Percentiles rank a stretch among this genome's conserved stretches.
Evolutionary conservation across 1,284 basidiomycete species (phyloP).

Genomic region (Ustilago nuda): DNA sequence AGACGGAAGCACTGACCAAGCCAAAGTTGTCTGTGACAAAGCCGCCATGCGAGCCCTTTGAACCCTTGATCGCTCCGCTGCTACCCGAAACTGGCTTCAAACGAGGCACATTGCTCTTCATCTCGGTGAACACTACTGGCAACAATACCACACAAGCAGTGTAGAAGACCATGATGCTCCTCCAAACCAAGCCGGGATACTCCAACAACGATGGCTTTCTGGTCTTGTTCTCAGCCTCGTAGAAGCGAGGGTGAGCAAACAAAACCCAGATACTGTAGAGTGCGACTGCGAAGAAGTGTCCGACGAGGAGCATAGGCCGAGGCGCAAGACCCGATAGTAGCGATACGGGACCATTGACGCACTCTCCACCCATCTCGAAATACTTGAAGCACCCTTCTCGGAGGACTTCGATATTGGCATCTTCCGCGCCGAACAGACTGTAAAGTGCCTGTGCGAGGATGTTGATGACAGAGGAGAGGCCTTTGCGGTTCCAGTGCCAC

Average conservation of each 20-base stretch:
- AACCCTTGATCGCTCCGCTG: background rate
- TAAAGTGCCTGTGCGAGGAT: conserved; percentile 68
- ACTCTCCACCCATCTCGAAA: conserved; percentile 92
- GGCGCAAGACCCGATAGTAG: conserved; percentile 74
- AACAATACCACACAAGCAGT: conserved; percentile 67
- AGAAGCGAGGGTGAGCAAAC: conserved; percentile 73
- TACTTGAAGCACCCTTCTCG: conserved; percentile 96
- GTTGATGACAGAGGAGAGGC: conserved; percentile 65
- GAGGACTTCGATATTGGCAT: conserved; percentile 82
- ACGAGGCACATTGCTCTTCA: conserved; percentile 53
- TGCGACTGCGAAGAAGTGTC: conserved; percentile 95
- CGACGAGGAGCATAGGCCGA: conserved; percentile 81
- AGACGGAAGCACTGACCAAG: conserved; percentile 34
- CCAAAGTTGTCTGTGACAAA: conserved; percentile 46
- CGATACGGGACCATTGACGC: conserved; percentile 84
- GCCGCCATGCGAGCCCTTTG: conserved; percentile 10
- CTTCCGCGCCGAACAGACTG: conserved; percentile 70
- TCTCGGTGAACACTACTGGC: conserved; percentile 66
- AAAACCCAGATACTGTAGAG: conserved; percentile 90
- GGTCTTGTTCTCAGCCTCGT: conserved; percentile 19
- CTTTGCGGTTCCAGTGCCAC: conserved; percentile 68
- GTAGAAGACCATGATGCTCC: conserved; percentile 60
- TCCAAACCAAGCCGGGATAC: conserved; percentile 55
- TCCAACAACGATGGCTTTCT: conserved; percentile 35
- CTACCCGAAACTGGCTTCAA: conserved; percentile 8